Evolutionary conservation across 164 flowering plant species (phyloP).

Genomic region (Magnolia kwangsiensis): DNA sequence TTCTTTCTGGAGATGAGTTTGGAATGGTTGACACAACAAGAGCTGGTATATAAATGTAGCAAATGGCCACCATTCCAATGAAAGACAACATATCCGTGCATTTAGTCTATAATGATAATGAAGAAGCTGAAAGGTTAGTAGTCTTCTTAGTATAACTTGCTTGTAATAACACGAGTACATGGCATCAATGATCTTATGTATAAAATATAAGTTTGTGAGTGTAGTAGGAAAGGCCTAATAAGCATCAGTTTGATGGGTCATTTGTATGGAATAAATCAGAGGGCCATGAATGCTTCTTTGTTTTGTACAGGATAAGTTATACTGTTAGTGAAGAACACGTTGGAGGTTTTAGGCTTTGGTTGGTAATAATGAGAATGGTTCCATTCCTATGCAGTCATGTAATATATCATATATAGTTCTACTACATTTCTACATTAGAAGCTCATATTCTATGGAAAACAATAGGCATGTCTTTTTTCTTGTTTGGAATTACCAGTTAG

Average conservation of each 20-base stretch:
- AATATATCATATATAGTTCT: not conserved
- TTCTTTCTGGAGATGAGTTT: slow-evolving; percentile 1
- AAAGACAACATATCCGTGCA: not conserved
- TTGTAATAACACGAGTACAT: not conserved
- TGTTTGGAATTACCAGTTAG: no score
- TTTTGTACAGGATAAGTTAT: slow-evolving; percentile 1
- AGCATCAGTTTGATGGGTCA: not conserved
- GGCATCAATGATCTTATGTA: not conserved
- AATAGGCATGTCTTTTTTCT: no score
- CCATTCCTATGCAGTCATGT: not conserved
- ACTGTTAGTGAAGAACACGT: not conserved
- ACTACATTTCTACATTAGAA: not conserved
- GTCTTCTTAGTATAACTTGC: not conserved
- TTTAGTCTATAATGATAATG: not conserved
- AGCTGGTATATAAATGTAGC: not conserved
- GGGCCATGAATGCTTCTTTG: not conserved
- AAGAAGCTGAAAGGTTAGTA: no score
- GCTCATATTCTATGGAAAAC: not conserved
- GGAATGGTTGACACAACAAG: not conserved
- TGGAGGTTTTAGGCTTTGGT: not conserved
- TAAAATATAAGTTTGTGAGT: not conserved
- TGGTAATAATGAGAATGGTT: not conserved
- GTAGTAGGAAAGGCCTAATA: not conserved
- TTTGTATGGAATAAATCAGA: slow-evolving; percentile 8
- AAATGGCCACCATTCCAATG: not conserved